Evolutionary conservation across 2,329 filamentous ascomycete genomes (phyloP), one percentile per base, ranked within the genome.

Genomic region (Beauveria sp.): DNA sequence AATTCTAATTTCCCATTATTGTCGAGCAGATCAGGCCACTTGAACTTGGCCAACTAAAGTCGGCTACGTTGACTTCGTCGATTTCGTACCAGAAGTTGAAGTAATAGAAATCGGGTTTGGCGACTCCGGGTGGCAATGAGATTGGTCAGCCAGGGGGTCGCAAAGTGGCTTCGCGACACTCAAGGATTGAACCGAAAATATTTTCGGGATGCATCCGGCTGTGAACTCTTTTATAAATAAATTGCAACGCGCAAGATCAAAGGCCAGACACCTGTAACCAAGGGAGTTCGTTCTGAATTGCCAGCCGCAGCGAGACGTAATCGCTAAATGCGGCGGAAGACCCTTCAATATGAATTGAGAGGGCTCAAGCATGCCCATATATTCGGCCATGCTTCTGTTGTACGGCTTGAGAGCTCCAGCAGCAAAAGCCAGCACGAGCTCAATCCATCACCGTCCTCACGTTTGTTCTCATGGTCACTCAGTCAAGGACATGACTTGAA

Each of bases 81-180:
- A 74, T 69, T 61, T 75, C 61, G 50, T 71, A 74, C 73, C 73
- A 75, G 38, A 74, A 67, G 5, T 72, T 65, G 53, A 74, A 70
- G 63, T 74, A 70, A 42, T 71, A 71, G 38, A 68, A 71, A 0
- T 69, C 71, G 6, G 67, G 62, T 43, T 61, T 67, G 58, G 67
- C 2, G n/a, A 62, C 62, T 42, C 40, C 6, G 69, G 31, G 1
- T 65, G 69, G 45, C 72, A 70, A 4, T 75, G 54, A 26, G 74
- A 74, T 56, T 74, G 72, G 18, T 75, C 70, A 3, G 63, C 63
- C 0, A 73, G 69, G 75, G 63, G 18, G 67, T 72, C n/a, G 68
- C 70, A 31, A 63, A 66, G 56, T 73, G 67, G 0, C 64, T 62
- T 42, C 66, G 64, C 9, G 69, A 69, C 1, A 40, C 16, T 45